phyloP scores from a whole-genome alignment of 1,284 basidiomycete genomes.

The Ustilago nuda region DNA sequence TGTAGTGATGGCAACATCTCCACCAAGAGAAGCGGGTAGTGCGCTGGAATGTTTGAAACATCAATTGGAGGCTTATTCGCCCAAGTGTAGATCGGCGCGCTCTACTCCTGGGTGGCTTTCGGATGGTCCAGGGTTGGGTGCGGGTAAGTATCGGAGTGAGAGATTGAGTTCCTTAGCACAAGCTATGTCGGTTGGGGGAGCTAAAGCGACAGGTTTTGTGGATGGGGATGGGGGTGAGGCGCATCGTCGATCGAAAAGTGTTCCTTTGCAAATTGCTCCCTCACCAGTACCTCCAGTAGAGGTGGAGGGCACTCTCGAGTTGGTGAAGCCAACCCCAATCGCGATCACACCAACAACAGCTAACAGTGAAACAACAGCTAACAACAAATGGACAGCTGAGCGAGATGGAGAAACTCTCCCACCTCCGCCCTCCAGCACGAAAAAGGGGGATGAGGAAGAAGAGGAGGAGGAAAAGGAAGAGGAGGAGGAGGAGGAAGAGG shows the following conservation, averaged over 20 bases:
- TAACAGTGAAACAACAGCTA: neutral
- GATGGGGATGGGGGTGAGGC: neutral
- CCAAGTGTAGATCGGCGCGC: constrained; percentile 13
- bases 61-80: constrained; percentile 27
- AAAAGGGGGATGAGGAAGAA: neutral
- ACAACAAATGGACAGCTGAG: constrained; percentile 17
- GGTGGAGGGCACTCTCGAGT: constrained; percentile 2
- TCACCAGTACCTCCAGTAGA: neutral
- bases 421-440: neutral
- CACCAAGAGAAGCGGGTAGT: constrained; percentile 18
- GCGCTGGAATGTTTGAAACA: constrained; percentile 32
- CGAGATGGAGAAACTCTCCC: constrained; percentile 29
- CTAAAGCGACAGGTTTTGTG: neutral
- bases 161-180: constrained; percentile 37
- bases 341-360: neutral
- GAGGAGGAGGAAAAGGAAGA: neutral
- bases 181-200: constrained; percentile 31
- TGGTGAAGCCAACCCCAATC: neutral
- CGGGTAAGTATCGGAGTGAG: constrained; percentile 46
- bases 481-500: neutral
- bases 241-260: constrained; percentile 18
- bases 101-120: constrained; percentile 41
- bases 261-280: constrained; percentile 9
- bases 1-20: constrained; percentile 39
- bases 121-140: constrained; percentile 20